These are phyloP conservation scores for Globisporangium iwayamae DNA, from an alignment of 352 stramenopile genomes.

Conservation along the genomic window DNA sequence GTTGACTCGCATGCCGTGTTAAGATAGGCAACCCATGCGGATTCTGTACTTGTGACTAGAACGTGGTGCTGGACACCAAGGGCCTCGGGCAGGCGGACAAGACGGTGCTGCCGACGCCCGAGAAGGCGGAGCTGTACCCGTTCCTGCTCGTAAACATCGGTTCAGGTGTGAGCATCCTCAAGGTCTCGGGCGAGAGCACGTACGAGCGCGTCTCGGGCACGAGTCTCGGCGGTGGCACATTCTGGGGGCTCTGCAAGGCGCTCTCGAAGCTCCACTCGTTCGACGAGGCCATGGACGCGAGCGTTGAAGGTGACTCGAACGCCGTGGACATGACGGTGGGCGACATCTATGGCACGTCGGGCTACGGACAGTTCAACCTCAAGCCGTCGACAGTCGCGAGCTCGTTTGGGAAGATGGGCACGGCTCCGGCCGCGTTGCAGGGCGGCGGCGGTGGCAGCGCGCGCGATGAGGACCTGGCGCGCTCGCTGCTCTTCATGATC, in stretches of 20 bases:
- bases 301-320: constrained; percentile 57
- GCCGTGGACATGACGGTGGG: constrained; percentile 95
- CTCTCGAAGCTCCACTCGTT: constrained; percentile 87
- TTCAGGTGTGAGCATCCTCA: constrained; percentile 96
- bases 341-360: constrained; percentile 95
- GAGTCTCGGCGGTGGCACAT: constrained; percentile 97
- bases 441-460: constrained; percentile 23
- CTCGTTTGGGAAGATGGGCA: constrained; percentile 96
- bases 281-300: constrained; percentile 78
- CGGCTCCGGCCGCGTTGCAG: not conserved
- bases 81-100: constrained; percentile 56
- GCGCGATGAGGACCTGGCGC: constrained; percentile 91
- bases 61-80: constrained; percentile 58
- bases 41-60: constrained; percentile 11
- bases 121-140: constrained; percentile 80
- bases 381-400: constrained; percentile 89
- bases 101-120: constrained; percentile 54
- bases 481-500: constrained; percentile 97
- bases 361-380: constrained; percentile 89
- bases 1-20: not conserved
- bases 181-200: constrained; percentile 83
- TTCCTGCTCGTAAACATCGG: constrained; percentile 98
- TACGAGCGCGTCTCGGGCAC: constrained; percentile 96
- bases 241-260: constrained; percentile 93
- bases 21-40: not conserved